Percentiles rank a stretch among this genome's conserved stretches.
phyloP scores from a whole-genome alignment of 805 yeast species.

The Metschnikowia lochheadii region DNA sequence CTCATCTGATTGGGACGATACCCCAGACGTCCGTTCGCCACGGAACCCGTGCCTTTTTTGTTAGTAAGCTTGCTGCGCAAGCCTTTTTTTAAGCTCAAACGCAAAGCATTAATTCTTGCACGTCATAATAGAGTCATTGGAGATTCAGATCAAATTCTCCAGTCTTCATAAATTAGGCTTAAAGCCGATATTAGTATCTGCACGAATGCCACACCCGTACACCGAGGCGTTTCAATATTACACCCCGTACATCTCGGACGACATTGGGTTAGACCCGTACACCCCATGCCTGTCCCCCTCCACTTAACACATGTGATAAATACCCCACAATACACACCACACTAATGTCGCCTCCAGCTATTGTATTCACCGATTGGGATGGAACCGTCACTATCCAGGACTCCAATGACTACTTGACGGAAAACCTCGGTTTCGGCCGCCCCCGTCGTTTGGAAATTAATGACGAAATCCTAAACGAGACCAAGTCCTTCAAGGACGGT shows the following conservation, averaged over 20 bases:
- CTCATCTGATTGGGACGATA: neutral
- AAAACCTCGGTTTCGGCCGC: conserved; percentile 80
- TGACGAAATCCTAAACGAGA: conserved; percentile 66
- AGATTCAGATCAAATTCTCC: no score
- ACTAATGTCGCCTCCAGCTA: conserved; percentile 45
- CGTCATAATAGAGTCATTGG: no score
- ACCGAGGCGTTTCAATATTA: neutral
- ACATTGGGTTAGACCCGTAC: neutral
- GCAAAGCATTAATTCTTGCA: no score
- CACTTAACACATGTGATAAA: conserved; percentile 37
- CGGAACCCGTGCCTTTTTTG: neutral
- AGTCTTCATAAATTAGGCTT: no score
- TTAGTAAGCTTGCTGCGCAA: neutral
- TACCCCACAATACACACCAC: neutral
- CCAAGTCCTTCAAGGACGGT: conserved; percentile 73
- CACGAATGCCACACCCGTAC: no score
- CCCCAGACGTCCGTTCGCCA: neutral
- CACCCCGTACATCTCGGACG: neutral
- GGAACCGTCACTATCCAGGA: conserved; percentile 97
- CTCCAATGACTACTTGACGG: conserved; percentile 89
- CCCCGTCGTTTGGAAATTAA: conserved; percentile 63
- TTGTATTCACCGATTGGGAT: conserved; percentile 96
- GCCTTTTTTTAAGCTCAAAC: no score
- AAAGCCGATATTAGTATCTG: no score
- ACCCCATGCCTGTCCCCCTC: conserved; percentile 58